A percentile compares a stretch with the other conserved stretches of the same genome.
phyloP scores from a whole-genome alignment of 2,329 filamentous ascomycete species.

The Calonectria montana region DNA sequence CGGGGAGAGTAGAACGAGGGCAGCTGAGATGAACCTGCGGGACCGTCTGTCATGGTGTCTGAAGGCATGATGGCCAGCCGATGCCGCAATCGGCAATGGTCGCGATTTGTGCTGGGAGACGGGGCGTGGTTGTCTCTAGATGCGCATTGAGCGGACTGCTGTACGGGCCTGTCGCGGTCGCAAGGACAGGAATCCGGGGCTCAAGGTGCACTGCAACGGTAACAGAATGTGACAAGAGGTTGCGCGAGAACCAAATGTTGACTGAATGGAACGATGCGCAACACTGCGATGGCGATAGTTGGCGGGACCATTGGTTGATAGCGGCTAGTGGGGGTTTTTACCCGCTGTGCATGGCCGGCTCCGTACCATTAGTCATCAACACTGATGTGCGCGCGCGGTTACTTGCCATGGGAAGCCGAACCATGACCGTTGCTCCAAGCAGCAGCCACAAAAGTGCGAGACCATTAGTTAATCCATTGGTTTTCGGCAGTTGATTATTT shows the following conservation, averaged over 20 bases:
- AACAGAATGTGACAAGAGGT: background rate
- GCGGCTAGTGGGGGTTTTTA: constrained; percentile 38
- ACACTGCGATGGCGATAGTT: constrained; percentile 39
- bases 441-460: background rate
- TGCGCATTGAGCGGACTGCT: constrained; percentile 25
- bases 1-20: constrained; percentile 61
- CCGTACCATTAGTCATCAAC: constrained; percentile 37
- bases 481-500: too few species aligned
- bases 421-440: background rate
- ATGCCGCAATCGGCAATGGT: constrained; percentile 38
- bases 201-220: background rate
- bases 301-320: constrained; percentile 40
- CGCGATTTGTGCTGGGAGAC: constrained; percentile 15
- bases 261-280: constrained; percentile 10
- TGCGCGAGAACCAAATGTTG: constrained; percentile 5
- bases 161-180: background rate
- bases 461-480: too few species aligned
- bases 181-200: background rate
- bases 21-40: constrained; percentile 50
- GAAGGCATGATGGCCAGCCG: constrained; percentile 42
- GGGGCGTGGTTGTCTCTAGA: constrained; percentile 20
- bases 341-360: constrained; percentile 22
- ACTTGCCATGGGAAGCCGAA: background rate
- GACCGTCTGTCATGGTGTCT: constrained; percentile 42
- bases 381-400: constrained; percentile 27